Percentiles rank a stretch among this genome's conserved stretches.
These are phyloP conservation scores for Eimeria praecox DNA, from an alignment of 169 alveolate species.

Conservation along the genomic window DNA sequence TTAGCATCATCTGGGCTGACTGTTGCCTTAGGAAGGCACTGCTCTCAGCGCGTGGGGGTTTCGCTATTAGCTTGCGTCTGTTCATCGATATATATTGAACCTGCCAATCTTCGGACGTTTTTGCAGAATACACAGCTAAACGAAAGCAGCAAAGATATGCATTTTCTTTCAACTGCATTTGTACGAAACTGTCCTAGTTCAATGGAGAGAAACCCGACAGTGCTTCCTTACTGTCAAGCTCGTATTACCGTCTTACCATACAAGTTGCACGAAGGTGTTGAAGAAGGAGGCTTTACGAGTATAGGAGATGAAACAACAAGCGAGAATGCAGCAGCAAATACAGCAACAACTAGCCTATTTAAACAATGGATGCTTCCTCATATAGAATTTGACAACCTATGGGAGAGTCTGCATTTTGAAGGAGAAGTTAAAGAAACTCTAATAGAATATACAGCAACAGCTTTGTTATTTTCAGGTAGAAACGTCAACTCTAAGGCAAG, in stretches of 20 bases:
- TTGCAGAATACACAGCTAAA: neutral
- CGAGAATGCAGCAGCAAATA: neutral
- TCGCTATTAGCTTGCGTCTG: conserved; percentile 22
- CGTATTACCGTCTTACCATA: conserved; percentile 29
- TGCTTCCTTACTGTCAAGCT: conserved; percentile 36
- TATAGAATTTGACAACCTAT: conserved; percentile 86
- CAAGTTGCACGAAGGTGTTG: conserved; percentile 30
- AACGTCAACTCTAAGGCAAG: conserved; percentile 82
- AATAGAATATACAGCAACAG: conserved; percentile 87
- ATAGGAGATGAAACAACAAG: neutral
- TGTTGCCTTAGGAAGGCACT: conserved; percentile 53
- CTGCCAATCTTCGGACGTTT: neutral
- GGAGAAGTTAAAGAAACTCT: conserved; percentile 86
- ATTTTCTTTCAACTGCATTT: neutral
- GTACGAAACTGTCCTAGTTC: neutral
- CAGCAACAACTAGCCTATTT: conserved; percentile 38
- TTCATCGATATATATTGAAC: conserved; percentile 15
- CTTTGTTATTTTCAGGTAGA: conserved; percentile 86
- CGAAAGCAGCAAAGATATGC: neutral
- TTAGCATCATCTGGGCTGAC: conserved; percentile 51
- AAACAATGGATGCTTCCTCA: conserved; percentile 88
- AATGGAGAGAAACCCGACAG: neutral
- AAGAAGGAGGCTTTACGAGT: neutral
- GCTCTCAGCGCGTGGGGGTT: conserved; percentile 15
- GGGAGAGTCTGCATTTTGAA: conserved; percentile 90